Base-by-base conservation (phyloP, 768 basidiomycete genomes). In the Psilocybe sp. region DNA sequence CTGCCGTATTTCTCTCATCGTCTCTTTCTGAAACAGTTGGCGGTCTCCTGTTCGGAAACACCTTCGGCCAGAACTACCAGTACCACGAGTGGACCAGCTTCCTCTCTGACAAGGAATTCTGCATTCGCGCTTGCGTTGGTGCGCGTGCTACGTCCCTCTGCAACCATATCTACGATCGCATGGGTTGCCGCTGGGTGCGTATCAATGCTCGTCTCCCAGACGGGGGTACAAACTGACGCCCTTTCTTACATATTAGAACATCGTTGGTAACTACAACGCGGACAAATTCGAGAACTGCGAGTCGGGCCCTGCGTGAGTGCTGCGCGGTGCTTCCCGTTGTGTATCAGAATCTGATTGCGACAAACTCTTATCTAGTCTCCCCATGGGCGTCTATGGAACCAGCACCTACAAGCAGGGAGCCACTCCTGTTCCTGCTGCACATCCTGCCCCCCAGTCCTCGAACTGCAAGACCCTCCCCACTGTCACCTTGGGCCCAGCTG, bases 11-110 rank as follows among this genome's bases (percentile, higher is more conserved):
- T 51, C 71, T 68, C 71, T 51, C 20, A 48, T 35, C 19, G 36
- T 40, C n/a, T 45, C 45, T 52, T 49, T 62, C 61, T 41, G 7
- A 28, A 28, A 28, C 50, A 78, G 85, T 87, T 23, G 89, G 89
- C 56, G 88, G 82, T 34, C 69, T 91, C 10, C 58, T 89, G 28
- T 92, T 81, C 65, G 82, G 86, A 1, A 84, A 79, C 58, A 71
- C 69, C 8, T 87, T 84, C 60, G 77, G 80, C 15, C 54, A 57
- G 7, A 61, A 51, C 15, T 61, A 62, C 35, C 71, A 92, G 64
- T 78, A 87, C 63, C 85, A 88, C 57, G 86, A 92, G 63, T 94
- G 92, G 92, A 91, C 87, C 40, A 81, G 77, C 66, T 92, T 92
- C 71, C 83, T 92, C 58, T 89, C 88, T 16, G 78, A 78, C 28